Percentiles rank a stretch among this genome's conserved stretches.
Conservation (phyloP, 2,329 filamentous ascomycete species). For the Aureobasidium sp. region DNA sequence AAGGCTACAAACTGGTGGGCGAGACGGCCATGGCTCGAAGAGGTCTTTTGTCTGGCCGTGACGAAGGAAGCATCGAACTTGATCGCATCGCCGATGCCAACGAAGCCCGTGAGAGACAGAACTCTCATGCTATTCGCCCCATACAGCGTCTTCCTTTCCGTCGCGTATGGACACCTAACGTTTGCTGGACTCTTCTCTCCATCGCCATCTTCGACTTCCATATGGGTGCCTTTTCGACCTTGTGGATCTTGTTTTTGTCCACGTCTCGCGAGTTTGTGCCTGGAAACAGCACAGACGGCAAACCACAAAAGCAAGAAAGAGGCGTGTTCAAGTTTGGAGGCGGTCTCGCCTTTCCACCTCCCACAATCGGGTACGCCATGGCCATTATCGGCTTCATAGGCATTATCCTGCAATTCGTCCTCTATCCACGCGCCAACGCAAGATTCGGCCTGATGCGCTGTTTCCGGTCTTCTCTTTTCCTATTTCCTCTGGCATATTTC, state of each 20-base stretch:
- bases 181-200: slow-evolving; percentile 49
- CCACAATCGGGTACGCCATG: slow-evolving; percentile 67
- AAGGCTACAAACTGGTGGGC: slow-evolving; percentile 22
- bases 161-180: slow-evolving; percentile 45
- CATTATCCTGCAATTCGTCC: slow-evolving; percentile 60
- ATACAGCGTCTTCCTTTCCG: slow-evolving; percentile 37
- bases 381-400: slow-evolving; percentile 67
- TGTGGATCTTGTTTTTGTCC: slow-evolving; percentile 70
- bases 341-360: slow-evolving; percentile 64
- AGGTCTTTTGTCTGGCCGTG: slow-evolving; percentile 23
- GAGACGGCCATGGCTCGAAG: slow-evolving; percentile 20
- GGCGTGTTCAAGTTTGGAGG: slow-evolving; percentile 55
- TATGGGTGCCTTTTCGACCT: slow-evolving; percentile 63
- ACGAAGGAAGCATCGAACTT: slow-evolving; percentile 23
- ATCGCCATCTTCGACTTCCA: slow-evolving; percentile 65
- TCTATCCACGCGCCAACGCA: slow-evolving; percentile 60
- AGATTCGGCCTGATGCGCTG: slow-evolving; percentile 59
- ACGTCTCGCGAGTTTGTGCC: slow-evolving; percentile 50
- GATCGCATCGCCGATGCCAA: slow-evolving; percentile 24
- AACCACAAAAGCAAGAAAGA: slow-evolving; percentile 21
- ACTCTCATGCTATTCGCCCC: slow-evolving; percentile 21
- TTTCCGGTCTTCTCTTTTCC: slow-evolving; percentile 58
- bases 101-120: slow-evolving; percentile 18
- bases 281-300: slow-evolving; percentile 20
- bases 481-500: slow-evolving; percentile 63